Evolutionary conservation across 495 filamentous ascomycete species (phyloP).

Genomic region (Hyaloscypha bicolor): DNA sequence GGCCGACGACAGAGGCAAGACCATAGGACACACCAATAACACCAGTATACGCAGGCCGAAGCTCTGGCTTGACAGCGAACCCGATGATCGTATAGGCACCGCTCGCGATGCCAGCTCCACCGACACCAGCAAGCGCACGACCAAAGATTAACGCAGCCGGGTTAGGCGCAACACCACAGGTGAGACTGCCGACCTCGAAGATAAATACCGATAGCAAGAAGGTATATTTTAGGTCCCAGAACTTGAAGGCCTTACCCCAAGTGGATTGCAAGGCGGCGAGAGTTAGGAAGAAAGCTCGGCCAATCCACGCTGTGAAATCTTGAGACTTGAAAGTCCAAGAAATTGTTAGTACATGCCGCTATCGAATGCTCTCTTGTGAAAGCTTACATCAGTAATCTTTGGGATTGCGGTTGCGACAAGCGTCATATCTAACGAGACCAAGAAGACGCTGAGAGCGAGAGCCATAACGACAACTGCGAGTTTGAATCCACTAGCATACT

Average conservation of each 20-base stretch:
- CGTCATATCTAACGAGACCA: neutral
- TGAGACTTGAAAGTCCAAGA: neutral
- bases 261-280: constrained; percentile 48
- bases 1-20: constrained; percentile 70
- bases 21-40: constrained; percentile 59
- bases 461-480: neutral
- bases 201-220: constrained; percentile 72
- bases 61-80: constrained; percentile 66
- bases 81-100: constrained; percentile 71
- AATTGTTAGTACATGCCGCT: neutral
- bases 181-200: constrained; percentile 81
- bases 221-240: constrained; percentile 50
- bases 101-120: constrained; percentile 79
- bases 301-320: constrained; percentile 52
- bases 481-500: neutral
- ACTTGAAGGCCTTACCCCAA: constrained; percentile 39
- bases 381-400: neutral
- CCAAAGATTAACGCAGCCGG: constrained; percentile 78
- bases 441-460: neutral
- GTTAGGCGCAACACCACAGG: constrained; percentile 77
- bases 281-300: constrained; percentile 56
- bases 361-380: neutral
- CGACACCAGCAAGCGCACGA: constrained; percentile 80
- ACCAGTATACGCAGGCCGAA: constrained; percentile 60
- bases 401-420: neutral